These are phyloP conservation scores for Dendryphion nanum DNA, from an alignment of 2,329 filamentous ascomycete species.

Conservation along the genomic window DNA sequence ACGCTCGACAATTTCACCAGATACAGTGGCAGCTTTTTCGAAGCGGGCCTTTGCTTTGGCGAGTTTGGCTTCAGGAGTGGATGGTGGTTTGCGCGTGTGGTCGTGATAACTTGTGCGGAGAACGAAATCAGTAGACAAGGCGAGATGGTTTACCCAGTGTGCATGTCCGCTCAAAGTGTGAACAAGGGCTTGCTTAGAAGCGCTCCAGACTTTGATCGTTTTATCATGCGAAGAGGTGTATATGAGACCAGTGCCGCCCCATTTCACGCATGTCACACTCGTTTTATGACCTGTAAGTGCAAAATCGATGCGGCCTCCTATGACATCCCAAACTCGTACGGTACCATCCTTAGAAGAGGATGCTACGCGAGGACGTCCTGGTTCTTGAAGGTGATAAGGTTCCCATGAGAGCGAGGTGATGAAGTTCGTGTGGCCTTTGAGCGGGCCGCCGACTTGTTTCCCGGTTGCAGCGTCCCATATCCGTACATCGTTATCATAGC, in stretches of 20 bases:
- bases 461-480: conserved; percentile 87
- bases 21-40: conserved; percentile 76
- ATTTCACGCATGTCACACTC: conserved; percentile 85
- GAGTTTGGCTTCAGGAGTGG: conserved; percentile 67
- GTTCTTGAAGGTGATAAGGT: conserved; percentile 79
- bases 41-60: conserved; percentile 78
- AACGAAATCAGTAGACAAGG: conserved; percentile 88
- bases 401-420: conserved; percentile 89
- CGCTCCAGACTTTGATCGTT: conserved; percentile 87
- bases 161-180: conserved; percentile 80
- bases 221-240: conserved; percentile 74
- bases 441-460: conserved; percentile 64
- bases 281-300: conserved; percentile 86
- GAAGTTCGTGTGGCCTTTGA: conserved; percentile 88
- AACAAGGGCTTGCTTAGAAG: conserved; percentile 72
- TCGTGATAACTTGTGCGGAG: conserved; percentile 85
- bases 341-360: conserved; percentile 89
- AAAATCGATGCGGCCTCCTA: conserved; percentile 74
- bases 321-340: conserved; percentile 80
- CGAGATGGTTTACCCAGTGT: conserved; percentile 94
- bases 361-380: conserved; percentile 74
- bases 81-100: conserved; percentile 69
- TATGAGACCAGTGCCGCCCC: conserved; percentile 76
- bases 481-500: conserved; percentile 89
- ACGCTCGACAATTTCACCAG: conserved; percentile 75